Percentiles rank a stretch among this genome's conserved stretches.
Conservation (phyloP, 73 alveolate genomes). For the Paramecium tetraurelia region DNA sequence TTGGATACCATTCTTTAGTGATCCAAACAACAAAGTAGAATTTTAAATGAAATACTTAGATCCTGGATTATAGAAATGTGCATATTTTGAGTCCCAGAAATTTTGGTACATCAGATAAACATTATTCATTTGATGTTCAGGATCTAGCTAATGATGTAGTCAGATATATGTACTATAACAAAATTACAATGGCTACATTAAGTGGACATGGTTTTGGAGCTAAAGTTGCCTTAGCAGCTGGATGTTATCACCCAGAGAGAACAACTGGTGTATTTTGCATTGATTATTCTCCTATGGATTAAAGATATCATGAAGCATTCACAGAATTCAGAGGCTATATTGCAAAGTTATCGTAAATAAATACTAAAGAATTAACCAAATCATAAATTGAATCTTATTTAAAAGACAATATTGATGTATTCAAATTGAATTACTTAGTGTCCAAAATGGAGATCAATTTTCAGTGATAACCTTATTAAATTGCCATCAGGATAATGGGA, state of each 20-base stretch:
- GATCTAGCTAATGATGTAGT: conserved; percentile 77
- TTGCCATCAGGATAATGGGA: conserved; percentile 22
- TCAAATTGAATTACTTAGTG: conserved; percentile 20
- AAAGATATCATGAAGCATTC: conserved; percentile 76
- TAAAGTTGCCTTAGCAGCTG: conserved; percentile 85
- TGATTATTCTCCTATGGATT: conserved; percentile 85
- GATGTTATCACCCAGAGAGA: conserved; percentile 73
- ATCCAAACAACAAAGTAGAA: conserved; percentile 65
- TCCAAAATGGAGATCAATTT: conserved; percentile 78
- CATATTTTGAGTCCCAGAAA: conserved; percentile 78
- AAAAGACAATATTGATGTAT: conserved; percentile 51
- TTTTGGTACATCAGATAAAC: conserved; percentile 82
- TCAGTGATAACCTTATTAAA: conserved; percentile 61
- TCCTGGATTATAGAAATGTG: conserved; percentile 70
- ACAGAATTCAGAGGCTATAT: conserved; percentile 71
- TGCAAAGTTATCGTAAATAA: conserved; percentile 27
- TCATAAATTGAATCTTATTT: conserved; percentile 42
- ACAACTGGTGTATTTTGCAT: conserved; percentile 82
- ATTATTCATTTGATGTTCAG: conserved; percentile 70
- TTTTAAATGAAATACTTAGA: not conserved
- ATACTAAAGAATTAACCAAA: conserved; percentile 12
- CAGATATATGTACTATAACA: conserved; percentile 78
- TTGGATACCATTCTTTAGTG: conserved; percentile 79
- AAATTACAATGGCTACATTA: conserved; percentile 77
- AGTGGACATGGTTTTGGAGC: conserved; percentile 93